These are phyloP conservation scores for Xylariomycetidae sp. DNA, from an alignment of 2,329 filamentous ascomycete genomes.

Conservation along the genomic window DNA sequence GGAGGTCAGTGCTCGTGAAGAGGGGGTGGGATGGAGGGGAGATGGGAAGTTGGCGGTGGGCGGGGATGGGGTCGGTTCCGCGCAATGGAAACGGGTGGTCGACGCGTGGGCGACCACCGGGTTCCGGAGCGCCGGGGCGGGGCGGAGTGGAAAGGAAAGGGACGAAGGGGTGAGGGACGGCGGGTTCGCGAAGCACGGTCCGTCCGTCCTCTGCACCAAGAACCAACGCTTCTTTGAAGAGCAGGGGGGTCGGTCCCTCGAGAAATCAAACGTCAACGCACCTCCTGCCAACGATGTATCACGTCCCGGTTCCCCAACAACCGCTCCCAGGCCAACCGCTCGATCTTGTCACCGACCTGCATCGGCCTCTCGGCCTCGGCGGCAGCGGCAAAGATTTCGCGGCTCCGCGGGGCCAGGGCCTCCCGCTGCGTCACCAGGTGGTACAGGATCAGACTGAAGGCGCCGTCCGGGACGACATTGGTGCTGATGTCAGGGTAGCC, in stretches of 20 bases:
- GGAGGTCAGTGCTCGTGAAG: too few species aligned
- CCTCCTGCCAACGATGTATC: slow-evolving; percentile 80
- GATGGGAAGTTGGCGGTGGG: not conserved
- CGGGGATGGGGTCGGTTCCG: not conserved
- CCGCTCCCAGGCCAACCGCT: slow-evolving; percentile 67
- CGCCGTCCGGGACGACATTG: slow-evolving; percentile 72
- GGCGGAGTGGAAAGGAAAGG: slow-evolving; percentile 1
- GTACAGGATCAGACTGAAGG: slow-evolving; percentile 76
- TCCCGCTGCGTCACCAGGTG: slow-evolving; percentile 65
- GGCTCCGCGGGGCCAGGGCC: slow-evolving; percentile 42
- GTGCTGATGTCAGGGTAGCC: slow-evolving; percentile 84
- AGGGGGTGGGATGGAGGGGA: not conserved
- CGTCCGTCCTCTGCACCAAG: not conserved
- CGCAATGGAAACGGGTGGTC: not conserved
- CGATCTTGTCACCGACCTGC: slow-evolving; percentile 57
- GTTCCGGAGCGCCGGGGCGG: not conserved
- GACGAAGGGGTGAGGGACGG: not conserved
- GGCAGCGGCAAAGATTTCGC: slow-evolving; percentile 31
- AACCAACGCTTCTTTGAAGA: not conserved
- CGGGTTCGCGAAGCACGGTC: not conserved
- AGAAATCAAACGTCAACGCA: slow-evolving; percentile 37
- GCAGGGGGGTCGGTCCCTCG: not conserved
- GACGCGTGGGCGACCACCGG: not conserved
- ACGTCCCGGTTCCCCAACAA: slow-evolving; percentile 68
- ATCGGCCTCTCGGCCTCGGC: slow-evolving; percentile 23